Evolutionary conservation across 495 filamentous ascomycete genomes (phyloP).

Genomic region (Peziza echinospora): DNA sequence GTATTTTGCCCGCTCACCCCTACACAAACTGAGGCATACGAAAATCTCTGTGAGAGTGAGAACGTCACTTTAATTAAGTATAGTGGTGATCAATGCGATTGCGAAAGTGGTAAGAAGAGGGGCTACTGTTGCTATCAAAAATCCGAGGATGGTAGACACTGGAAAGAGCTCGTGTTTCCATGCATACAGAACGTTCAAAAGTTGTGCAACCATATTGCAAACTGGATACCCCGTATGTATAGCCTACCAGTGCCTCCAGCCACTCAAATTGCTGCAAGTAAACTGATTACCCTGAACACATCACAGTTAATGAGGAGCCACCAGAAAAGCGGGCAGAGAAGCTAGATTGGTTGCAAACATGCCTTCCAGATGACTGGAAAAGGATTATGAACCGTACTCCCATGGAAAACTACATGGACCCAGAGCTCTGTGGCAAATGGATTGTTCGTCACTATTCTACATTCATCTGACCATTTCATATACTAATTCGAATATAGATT

Average conservation of each 20-base stretch:
- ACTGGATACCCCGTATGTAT: constrained; percentile 47
- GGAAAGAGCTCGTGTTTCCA: constrained; percentile 75
- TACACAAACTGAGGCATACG: constrained; percentile 66
- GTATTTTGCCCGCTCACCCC: constrained; percentile 85
- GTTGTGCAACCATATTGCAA: constrained; percentile 75
- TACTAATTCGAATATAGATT: constrained; percentile 26
- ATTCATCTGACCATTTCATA: not conserved
- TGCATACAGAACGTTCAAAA: constrained; percentile 62
- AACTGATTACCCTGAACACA: not conserved
- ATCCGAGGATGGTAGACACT: constrained; percentile 36
- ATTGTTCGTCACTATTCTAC: constrained; percentile 20
- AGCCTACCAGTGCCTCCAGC: not conserved
- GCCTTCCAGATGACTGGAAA: constrained; percentile 56
- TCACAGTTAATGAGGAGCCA: constrained; percentile 28
- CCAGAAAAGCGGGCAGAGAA: constrained; percentile 66
- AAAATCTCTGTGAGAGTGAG: constrained; percentile 52
- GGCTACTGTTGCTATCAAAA: constrained; percentile 62
- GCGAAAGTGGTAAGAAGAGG: constrained; percentile 42
- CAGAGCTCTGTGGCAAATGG: constrained; percentile 95
- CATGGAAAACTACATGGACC: constrained; percentile 63
- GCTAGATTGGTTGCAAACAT: constrained; percentile 50
- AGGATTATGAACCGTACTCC: constrained; percentile 50
- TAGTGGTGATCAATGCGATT: constrained; percentile 46
- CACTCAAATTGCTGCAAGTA: too few species aligned
- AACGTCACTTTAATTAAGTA: constrained; percentile 45